A percentile compares a stretch with the other conserved stretches of the same genome.
phyloP scores from a whole-genome alignment of 495 filamentous ascomycete genomes.

The Lasiosphaeria ovina region DNA sequence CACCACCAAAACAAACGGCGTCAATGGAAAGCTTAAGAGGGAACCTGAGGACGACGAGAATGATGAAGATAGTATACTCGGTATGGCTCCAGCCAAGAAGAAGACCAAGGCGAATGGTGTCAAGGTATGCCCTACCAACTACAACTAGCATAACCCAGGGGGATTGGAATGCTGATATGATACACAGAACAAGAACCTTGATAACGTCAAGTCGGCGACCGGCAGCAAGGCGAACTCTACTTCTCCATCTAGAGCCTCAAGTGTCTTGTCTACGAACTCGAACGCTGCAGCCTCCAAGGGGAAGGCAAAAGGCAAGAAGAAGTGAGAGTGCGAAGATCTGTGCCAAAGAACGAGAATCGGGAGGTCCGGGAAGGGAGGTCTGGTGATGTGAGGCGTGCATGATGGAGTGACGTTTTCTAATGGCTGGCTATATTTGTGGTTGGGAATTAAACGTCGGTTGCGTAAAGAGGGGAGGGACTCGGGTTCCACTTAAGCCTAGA shows the following conservation, averaged over 20 bases:
- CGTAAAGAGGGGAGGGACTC: too few relatives aligned
- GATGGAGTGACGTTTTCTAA: too few relatives aligned
- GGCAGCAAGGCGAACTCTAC: constrained; percentile 56
- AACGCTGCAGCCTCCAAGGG: constrained; percentile 39
- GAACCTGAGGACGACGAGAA: constrained; percentile 75
- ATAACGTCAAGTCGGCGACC: constrained; percentile 56
- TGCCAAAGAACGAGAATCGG: background rate
- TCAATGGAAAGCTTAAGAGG: constrained; percentile 69
- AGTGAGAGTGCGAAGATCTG: constrained; percentile 26
- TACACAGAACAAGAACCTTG: constrained; percentile 60
- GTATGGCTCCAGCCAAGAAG: constrained; percentile 82
- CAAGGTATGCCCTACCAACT: constrained; percentile 45
- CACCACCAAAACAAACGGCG: constrained; percentile 58
- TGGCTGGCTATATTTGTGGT: too few relatives aligned
- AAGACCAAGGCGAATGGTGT: constrained; percentile 78
- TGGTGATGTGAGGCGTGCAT: too few relatives aligned
- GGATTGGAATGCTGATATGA: constrained; percentile 19
- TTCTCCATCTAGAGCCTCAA: constrained; percentile 54
- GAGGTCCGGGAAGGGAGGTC: too few relatives aligned
- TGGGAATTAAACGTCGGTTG: too few relatives aligned
- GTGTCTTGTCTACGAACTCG: constrained; percentile 49
- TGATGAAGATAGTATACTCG: constrained; percentile 73
- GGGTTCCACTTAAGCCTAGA: too few relatives aligned
- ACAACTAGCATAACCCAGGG: background rate
- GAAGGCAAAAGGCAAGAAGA: constrained; percentile 57